These are phyloP conservation scores for Auriscalpium vulgare DNA, from an alignment of 768 basidiomycete genomes.

Conservation along the genomic window DNA sequence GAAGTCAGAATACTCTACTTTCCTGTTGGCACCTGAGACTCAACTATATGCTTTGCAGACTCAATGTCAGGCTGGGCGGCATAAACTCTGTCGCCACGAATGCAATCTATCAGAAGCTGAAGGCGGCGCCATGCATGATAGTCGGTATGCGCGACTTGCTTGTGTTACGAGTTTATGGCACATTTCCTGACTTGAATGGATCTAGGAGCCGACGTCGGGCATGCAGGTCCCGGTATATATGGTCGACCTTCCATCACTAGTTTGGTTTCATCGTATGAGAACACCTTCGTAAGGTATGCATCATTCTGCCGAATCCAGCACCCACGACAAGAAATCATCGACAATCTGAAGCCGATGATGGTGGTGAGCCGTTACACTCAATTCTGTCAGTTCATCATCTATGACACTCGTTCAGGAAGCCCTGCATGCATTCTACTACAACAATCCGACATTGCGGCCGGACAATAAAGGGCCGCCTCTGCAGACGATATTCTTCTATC, in stretches of 20 bases:
- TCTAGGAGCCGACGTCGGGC: constrained; percentile 71
- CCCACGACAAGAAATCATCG: constrained; percentile 67
- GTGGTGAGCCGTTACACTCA: constrained; percentile 28
- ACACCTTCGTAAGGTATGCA: constrained; percentile 61
- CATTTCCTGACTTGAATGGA: background rate
- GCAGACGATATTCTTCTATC: constrained; percentile 69
- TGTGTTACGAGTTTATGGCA: no score
- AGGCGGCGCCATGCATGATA: constrained; percentile 61
- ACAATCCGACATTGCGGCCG: no score
- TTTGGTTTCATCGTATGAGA: constrained; percentile 72
- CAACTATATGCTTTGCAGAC: constrained; percentile 30
- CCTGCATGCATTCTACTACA: no score
- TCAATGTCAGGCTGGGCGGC: constrained; percentile 79
- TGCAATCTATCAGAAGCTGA: constrained; percentile 61
- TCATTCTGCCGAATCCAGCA: constrained; percentile 54
- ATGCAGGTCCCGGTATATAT: constrained; percentile 61
- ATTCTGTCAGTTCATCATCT: no score
- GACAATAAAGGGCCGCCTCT: constrained; percentile 7
- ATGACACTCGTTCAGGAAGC: no score
- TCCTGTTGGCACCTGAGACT: background rate
- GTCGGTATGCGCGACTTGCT: constrained; percentile 42
- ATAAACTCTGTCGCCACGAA: constrained; percentile 67
- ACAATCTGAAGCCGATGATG: constrained; percentile 58
- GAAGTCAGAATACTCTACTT: constrained; percentile 39
- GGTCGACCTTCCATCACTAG: constrained; percentile 75